These are phyloP conservation scores for Syzygium jambos DNA, from an alignment of 345 rosid genomes.

Conservation along the genomic window DNA sequence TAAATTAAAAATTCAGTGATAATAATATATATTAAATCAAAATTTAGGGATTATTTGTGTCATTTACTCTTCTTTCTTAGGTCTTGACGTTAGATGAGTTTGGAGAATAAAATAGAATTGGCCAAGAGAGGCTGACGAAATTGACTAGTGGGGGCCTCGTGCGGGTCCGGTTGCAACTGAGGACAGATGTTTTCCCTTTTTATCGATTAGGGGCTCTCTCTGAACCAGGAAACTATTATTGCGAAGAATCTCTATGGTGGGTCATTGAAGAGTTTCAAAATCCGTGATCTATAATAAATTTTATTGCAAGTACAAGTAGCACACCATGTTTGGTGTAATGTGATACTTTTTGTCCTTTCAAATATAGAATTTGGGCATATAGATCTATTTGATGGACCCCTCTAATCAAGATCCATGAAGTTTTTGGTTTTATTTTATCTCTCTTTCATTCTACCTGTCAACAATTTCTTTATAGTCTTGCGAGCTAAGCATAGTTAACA, in stretches of 20 bases:
- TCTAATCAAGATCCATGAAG: no score
- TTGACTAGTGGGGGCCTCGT: background rate
- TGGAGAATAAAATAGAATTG: background rate
- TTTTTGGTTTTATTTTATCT: no score
- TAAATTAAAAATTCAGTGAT: no score
- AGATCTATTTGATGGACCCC: no score
- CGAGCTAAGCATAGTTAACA: no score
- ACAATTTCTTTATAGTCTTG: no score
- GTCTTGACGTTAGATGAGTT: background rate
- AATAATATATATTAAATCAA: no score
- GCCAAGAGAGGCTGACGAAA: background rate
- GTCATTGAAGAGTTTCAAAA: background rate
- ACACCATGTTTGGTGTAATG: background rate
- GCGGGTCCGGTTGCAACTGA: background rate
- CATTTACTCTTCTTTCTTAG: no score
- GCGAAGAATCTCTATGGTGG: background rate
- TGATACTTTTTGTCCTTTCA: no score
- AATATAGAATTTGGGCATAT: no score
- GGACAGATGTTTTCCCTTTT: background rate
- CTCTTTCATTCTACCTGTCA: no score
- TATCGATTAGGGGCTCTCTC: background rate
- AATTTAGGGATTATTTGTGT: no score
- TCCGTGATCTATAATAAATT: background rate
- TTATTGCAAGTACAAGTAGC: background rate
- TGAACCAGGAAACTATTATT: background rate